Percentiles rank a stretch among this genome's conserved stretches.
Conservation (phyloP, 306 rosid genomes). For the Acacia acuminata region DNA sequence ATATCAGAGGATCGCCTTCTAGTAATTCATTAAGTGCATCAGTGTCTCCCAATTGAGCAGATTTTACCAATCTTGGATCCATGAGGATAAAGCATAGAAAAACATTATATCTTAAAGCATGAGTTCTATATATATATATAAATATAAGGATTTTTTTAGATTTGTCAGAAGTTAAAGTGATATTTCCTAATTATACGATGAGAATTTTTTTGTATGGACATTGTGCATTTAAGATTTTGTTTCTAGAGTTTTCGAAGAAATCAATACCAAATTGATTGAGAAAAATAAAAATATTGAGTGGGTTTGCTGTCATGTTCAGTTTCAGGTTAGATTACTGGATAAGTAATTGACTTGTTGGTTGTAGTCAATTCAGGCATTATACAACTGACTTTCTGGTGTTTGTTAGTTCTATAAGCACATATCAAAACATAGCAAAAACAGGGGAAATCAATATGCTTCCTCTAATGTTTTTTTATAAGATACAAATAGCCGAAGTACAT, state of each 20-base stretch:
- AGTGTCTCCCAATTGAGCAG: slow-evolving; percentile 19
- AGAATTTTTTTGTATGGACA: neutral
- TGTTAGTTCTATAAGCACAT: neutral
- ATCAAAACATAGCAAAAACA: neutral
- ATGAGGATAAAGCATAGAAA: neutral
- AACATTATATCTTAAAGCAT: no score
- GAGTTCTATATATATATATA: neutral
- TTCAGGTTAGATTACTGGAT: neutral
- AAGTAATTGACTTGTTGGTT: slow-evolving; percentile 1
- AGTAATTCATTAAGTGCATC: slow-evolving; percentile 3
- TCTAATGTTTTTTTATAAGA: no score
- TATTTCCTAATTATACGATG: neutral
- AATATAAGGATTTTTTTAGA: neutral
- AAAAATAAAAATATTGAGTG: neutral
- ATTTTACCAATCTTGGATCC: slow-evolving; percentile 16
- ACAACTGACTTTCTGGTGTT: neutral
- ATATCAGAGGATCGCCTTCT: slow-evolving; percentile 1
- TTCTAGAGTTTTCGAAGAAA: neutral
- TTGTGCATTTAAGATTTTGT: neutral
- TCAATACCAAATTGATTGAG: neutral
- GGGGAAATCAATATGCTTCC: no score
- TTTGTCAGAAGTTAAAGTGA: neutral
- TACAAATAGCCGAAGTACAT: no score
- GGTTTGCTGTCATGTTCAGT: neutral
- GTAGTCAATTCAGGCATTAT: neutral